These are phyloP conservation scores for Tricholoma bakamatsutake DNA, from an alignment of 768 basidiomycete genomes.

Conservation along the genomic window DNA sequence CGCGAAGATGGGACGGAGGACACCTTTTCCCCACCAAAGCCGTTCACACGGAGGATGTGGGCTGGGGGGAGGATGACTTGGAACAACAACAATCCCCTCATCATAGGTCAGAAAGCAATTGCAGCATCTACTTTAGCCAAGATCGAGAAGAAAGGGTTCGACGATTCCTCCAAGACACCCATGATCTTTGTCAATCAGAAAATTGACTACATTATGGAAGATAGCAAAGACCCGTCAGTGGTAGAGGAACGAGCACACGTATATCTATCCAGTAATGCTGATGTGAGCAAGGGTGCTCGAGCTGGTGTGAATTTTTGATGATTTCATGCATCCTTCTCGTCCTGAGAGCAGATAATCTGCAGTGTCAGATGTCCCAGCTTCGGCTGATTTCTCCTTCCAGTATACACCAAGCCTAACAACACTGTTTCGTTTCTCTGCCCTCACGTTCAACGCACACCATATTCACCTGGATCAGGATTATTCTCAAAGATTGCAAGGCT, in stretches of 20 bases:
- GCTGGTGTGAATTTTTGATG: conserved; percentile 32
- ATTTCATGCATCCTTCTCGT: neutral
- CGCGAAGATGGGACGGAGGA: conserved; percentile 69
- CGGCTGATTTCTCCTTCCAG: conserved; percentile 53
- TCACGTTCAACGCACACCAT: conserved; percentile 82
- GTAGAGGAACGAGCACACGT: conserved; percentile 67
- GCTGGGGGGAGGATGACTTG: conserved; percentile 65
- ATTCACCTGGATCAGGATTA: conserved; percentile 81
- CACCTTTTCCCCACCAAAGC: conserved; percentile 65
- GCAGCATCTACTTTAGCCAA: conserved; percentile 43
- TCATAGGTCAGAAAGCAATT: conserved; percentile 46
- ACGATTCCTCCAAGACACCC: conserved; percentile 41
- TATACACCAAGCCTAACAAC: conserved; percentile 66
- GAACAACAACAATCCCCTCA: conserved; percentile 41
- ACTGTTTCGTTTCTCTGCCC: conserved; percentile 80
- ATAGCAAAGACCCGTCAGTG: conserved; percentile 39
- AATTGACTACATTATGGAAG: conserved; percentile 45
- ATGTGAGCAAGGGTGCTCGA: conserved; percentile 27
- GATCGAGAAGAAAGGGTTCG: conserved; percentile 62
- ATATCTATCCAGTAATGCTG: conserved; percentile 36
- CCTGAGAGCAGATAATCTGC: conserved; percentile 3
- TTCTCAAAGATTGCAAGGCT: conserved; percentile 61
- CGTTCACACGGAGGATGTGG: conserved; percentile 81
- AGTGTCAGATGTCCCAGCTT: conserved; percentile 48
- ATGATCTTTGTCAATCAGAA: conserved; percentile 73